phyloP scores from a whole-genome alignment of 768 basidiomycete genomes.

The Lactarius deliciosus region DNA sequence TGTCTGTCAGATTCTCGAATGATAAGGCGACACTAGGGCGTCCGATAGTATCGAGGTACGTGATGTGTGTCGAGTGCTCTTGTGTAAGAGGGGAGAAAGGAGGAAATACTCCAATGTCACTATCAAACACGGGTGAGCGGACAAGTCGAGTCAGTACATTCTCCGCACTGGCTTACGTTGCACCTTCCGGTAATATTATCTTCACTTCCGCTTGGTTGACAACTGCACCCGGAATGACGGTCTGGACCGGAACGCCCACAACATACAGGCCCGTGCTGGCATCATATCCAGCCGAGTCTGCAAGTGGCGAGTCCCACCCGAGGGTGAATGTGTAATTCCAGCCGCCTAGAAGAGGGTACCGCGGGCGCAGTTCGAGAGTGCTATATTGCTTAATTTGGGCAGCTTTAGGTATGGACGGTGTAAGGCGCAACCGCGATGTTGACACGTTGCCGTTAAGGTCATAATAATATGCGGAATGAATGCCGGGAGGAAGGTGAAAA shows the following conservation, averaged over 20 bases:
- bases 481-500: constrained; percentile 81
- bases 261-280: constrained; percentile 62
- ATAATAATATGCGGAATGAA: constrained; percentile 83
- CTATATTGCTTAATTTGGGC: constrained; percentile 55
- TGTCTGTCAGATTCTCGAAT: constrained; percentile 74
- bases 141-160: neutral
- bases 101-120: constrained; percentile 70
- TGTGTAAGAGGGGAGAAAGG: constrained; percentile 77
- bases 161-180: constrained; percentile 62
- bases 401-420: constrained; percentile 63
- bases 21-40: constrained; percentile 74
- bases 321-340: constrained; percentile 98
- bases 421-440: constrained; percentile 78
- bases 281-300: constrained; percentile 68
- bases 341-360: constrained; percentile 92
- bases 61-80: constrained; percentile 64
- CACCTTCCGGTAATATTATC: constrained; percentile 92
- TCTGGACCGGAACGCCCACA: constrained; percentile 84
- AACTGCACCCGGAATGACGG: constrained; percentile 72
- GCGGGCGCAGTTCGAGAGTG: constrained; percentile 77
- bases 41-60: constrained; percentile 91
- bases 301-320: constrained; percentile 88
- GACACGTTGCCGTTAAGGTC: constrained; percentile 96
- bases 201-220: constrained; percentile 77
- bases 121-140: constrained; percentile 37